These are phyloP conservation scores for Exophiala spinifera DNA, from an alignment of 2,329 filamentous ascomycete species.

Conservation along the genomic window DNA sequence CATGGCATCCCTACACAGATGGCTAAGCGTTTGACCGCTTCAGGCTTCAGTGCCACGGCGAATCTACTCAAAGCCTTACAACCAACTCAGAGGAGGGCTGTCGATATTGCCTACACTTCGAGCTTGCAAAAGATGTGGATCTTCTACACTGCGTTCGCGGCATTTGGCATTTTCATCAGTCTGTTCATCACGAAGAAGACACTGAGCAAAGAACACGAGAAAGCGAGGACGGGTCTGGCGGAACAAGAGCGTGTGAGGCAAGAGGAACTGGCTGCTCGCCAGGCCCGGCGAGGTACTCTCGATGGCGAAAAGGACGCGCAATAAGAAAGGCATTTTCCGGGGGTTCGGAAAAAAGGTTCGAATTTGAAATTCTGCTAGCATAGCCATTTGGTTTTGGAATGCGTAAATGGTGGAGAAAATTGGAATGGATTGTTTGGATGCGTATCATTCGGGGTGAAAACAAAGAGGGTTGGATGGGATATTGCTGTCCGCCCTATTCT, in stretches of 20 bases:
- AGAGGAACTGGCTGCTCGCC: constrained; percentile 31
- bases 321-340: neutral
- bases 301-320: constrained; percentile 11
- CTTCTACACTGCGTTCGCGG: constrained; percentile 37
- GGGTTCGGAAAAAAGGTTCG: neutral
- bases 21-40: constrained; percentile 32
- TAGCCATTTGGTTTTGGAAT: neutral
- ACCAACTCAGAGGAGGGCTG: constrained; percentile 29
- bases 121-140: constrained; percentile 43
- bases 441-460: too few relatives aligned
- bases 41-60: constrained; percentile 37
- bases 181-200: constrained; percentile 32
- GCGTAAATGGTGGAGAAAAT: too few relatives aligned
- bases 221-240: constrained; percentile 44
- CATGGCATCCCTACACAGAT: constrained; percentile 31
- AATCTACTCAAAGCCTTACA: constrained; percentile 33
- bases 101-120: constrained; percentile 34
- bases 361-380: neutral
- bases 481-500: too few relatives aligned
- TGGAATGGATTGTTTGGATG: too few relatives aligned
- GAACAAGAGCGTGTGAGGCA: constrained; percentile 43
- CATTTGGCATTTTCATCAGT: constrained; percentile 33
- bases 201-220: constrained; percentile 42
- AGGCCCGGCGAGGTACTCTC: constrained; percentile 8
- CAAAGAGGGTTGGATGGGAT: too few relatives aligned